These are phyloP conservation scores for Porphyridium purpureum DNA, from an alignment of 23 red algal species.

Conservation along the genomic window DNA sequence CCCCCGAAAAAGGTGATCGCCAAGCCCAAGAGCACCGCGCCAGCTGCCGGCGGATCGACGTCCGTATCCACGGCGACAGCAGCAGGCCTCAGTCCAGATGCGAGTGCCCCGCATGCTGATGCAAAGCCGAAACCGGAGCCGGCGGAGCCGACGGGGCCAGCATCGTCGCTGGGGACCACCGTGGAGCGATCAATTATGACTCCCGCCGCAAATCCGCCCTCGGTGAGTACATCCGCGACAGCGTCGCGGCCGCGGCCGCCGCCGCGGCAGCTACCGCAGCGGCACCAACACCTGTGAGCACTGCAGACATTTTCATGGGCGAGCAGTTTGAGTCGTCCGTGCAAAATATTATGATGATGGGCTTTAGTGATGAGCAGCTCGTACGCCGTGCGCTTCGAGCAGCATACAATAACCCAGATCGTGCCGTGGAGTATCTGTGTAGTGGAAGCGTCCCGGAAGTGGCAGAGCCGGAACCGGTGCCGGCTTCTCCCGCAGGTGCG, in stretches of 20 bases:
- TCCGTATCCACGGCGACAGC: not conserved
- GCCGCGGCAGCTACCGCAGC: conserved; percentile 5
- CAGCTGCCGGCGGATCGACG: not conserved
- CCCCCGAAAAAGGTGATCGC: conserved; percentile 33
- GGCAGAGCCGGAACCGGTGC: not conserved
- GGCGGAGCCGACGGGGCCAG: not conserved
- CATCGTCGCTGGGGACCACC: not conserved
- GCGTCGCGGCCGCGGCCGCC: not conserved
- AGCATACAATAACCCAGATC: conserved; percentile 87
- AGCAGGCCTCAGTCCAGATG: not conserved
- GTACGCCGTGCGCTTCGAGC: conserved; percentile 71
- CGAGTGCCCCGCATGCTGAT: conserved; percentile 6
- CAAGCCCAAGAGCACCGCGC: conserved; percentile 1
- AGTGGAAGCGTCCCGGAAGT: conserved; percentile 32
- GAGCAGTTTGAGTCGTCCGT: conserved; percentile 45
- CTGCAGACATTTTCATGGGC: conserved; percentile 23
- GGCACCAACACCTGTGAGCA: not conserved
- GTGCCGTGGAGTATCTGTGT: conserved; percentile 83
- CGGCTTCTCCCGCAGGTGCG: conserved; percentile 2
- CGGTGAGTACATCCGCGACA: not conserved
- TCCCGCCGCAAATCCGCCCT: conserved; percentile 1
- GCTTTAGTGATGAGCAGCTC: conserved; percentile 68
- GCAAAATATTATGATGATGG: conserved; percentile 69
- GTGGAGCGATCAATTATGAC: not conserved
- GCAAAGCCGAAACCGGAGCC: not conserved